phyloP scores from a whole-genome alignment of 78 protist species.

The Isochrysis galbana region DNA sequence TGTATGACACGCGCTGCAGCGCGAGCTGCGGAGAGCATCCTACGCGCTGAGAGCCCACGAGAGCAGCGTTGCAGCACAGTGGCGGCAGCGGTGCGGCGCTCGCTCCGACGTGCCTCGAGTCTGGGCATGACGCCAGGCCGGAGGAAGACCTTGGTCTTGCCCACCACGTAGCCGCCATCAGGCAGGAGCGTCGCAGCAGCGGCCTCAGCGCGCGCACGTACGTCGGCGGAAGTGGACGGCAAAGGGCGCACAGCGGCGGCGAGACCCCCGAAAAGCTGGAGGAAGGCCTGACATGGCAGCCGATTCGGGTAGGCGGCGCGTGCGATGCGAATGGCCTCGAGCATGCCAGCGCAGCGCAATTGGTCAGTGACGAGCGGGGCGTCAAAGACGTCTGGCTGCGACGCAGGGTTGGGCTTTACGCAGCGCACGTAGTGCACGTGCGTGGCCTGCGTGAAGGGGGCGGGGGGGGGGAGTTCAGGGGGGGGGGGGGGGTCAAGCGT shows the following conservation, averaged over 20 bases:
- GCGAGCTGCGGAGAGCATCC: background rate
- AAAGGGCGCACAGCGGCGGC: background rate
- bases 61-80: background rate
- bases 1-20: background rate
- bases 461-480: too few species aligned
- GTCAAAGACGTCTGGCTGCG: conserved; percentile 62
- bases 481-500: background rate
- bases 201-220: too few species aligned
- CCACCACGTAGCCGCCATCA: background rate
- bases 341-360: conserved; percentile 17
- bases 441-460: too few species aligned
- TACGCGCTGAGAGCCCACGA: background rate
- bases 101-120: background rate
- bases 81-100: background rate
- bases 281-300: background rate
- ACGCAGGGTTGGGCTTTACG: conserved; percentile 86
- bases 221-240: background rate
- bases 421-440: conserved; percentile 84
- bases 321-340: conserved; percentile 29
- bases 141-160: conserved; percentile 11
- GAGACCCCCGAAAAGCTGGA: background rate
- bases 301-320: conserved; percentile 34
- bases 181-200: background rate
- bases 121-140: background rate
- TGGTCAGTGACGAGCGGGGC: background rate